A percentile compares a stretch with the other conserved stretches of the same genome.
Conservation (phyloP, 257 asterid species). For the Nicotiana otophora region DNA sequence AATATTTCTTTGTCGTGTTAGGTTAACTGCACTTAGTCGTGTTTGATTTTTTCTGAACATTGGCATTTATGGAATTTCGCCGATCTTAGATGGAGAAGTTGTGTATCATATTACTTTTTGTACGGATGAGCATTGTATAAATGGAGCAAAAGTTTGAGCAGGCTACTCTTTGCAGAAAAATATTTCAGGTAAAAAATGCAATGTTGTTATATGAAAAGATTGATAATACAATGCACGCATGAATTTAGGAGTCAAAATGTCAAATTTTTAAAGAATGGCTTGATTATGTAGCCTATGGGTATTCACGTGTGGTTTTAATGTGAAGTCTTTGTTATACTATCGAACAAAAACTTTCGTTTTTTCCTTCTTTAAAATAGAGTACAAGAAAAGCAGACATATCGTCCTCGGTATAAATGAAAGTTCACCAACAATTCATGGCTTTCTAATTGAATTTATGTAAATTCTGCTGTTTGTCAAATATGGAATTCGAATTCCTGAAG, state of each 20-base stretch:
- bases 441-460: background rate
- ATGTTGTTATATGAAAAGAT: background rate
- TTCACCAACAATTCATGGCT: background rate
- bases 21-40: background rate
- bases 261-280: background rate
- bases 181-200: background rate
- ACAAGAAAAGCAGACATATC: background rate
- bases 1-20: background rate
- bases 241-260: background rate
- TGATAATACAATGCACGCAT: background rate
- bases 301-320: background rate
- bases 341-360: background rate
- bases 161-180: background rate
- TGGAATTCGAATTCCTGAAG: slow-evolving; percentile 1
- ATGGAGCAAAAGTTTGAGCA: background rate
- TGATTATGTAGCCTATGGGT: background rate
- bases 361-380: background rate
- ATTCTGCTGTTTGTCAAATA: background rate
- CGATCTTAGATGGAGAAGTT: slow-evolving; percentile 2
- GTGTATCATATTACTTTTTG: background rate
- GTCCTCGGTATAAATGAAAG: background rate
- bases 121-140: background rate
- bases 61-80: background rate
- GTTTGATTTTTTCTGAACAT: background rate
- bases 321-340: background rate